Conservation (phyloP, 257 asterid genomes). For the Plantago ovata region DNA sequence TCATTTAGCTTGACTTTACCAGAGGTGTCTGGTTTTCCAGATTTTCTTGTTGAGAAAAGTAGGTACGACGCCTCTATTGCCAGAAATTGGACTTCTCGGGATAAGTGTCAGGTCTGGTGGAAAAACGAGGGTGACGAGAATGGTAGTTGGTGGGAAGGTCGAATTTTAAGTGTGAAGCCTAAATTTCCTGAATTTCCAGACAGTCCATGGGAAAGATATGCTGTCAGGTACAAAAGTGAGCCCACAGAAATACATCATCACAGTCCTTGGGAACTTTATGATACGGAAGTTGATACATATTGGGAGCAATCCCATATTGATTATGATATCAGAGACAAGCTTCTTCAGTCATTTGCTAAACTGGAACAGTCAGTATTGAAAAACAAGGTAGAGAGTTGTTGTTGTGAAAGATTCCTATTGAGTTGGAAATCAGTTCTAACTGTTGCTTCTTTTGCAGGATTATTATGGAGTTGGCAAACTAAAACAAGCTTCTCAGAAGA, state of each 20-base stretch:
- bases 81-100: constrained; percentile 81
- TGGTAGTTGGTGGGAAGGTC: constrained; percentile 96
- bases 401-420: constrained; percentile 1
- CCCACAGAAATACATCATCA: constrained; percentile 74
- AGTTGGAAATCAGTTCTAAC: constrained; percentile 17
- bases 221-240: constrained; percentile 75
- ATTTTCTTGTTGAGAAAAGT: constrained; percentile 87
- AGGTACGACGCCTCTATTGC: constrained; percentile 71
- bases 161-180: constrained; percentile 59
- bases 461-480: constrained; percentile 66
- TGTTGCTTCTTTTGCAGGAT: constrained; percentile 55
- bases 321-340: constrained; percentile 46
- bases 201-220: constrained; percentile 94
- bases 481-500: constrained; percentile 66
- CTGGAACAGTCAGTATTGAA: constrained; percentile 63
- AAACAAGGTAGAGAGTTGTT: constrained; percentile 44
- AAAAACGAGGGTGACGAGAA: constrained; percentile 74
- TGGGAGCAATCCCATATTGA: constrained; percentile 77
- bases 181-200: constrained; percentile 78
- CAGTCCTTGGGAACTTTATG: constrained; percentile 97
- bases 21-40: constrained; percentile 82
- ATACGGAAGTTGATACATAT: constrained; percentile 31
- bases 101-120: constrained; percentile 96
- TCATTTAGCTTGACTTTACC: constrained; percentile 76
- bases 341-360: constrained; percentile 50